These are phyloP conservation scores for Sugiyamaella mastotermitis DNA, from an alignment of 805 yeast species.

Conservation along the genomic window DNA sequence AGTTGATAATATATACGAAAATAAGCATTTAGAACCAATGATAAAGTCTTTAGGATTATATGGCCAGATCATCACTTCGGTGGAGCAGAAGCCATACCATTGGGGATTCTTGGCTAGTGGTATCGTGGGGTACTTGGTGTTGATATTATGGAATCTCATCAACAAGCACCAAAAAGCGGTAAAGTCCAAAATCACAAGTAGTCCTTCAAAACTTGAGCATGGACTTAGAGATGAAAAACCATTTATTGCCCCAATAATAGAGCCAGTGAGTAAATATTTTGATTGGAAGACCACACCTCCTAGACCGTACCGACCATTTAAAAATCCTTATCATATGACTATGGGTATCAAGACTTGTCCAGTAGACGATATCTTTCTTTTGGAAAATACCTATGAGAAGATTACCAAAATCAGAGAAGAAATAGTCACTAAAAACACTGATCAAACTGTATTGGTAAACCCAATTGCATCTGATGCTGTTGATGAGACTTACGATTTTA, in stretches of 20 bases:
- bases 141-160: neutral
- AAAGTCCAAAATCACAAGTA: too few species aligned
- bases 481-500: conserved; percentile 44
- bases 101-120: neutral
- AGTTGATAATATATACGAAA: too few species aligned
- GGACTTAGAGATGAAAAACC: too few species aligned
- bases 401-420: conserved; percentile 37
- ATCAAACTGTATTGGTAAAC: conserved; percentile 32
- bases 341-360: conserved; percentile 51
- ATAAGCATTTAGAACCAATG: too few species aligned
- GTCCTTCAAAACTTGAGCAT: too few species aligned
- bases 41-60: too few species aligned
- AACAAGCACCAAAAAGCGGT: neutral
- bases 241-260: conserved; percentile 4
- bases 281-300: conserved; percentile 43
- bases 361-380: conserved; percentile 50
- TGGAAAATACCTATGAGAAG: conserved; percentile 54
- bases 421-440: conserved; percentile 26
- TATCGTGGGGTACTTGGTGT: neutral
- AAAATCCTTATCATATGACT: conserved; percentile 54
- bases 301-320: conserved; percentile 50
- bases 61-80: neutral
- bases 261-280: conserved; percentile 31
- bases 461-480: conserved; percentile 33
- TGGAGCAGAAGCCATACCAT: neutral